Percentiles rank a stretch among this genome's conserved stretches.
These are phyloP conservation scores for Vachellia collinsii DNA, from an alignment of 306 rosid species.

Conservation along the genomic window DNA sequence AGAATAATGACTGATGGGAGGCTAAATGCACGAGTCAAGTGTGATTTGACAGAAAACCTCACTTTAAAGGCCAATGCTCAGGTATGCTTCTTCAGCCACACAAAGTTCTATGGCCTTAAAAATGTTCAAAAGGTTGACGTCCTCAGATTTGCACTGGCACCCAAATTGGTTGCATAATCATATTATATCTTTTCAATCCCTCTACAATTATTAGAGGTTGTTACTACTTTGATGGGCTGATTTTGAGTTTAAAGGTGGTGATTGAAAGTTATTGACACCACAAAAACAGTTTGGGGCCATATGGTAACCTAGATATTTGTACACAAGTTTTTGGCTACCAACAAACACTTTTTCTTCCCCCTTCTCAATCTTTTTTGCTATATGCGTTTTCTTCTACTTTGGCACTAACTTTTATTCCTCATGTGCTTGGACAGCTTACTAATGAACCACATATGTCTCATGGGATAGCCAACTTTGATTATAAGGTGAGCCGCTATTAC, in stretches of 20 bases:
- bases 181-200: conserved; percentile 21
- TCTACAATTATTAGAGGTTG: not conserved
- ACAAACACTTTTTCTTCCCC: not conserved
- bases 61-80: conserved; percentile 90
- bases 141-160: conserved; percentile 2
- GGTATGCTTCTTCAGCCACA: conserved; percentile 46
- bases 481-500: conserved; percentile 64
- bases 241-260: not conserved
- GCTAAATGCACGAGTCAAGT: conserved; percentile 83
- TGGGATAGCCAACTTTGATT: conserved; percentile 89
- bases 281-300: not conserved
- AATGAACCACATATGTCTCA: conserved; percentile 98
- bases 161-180: not conserved
- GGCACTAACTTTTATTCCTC: not conserved
- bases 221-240: conserved; percentile 1
- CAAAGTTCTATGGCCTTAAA: not conserved
- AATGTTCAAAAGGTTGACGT: not conserved
- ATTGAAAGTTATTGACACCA: not conserved
- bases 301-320: not conserved
- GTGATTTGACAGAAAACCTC: conserved; percentile 79
- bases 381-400: not conserved
- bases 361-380: not conserved
- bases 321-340: not conserved
- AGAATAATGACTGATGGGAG: conserved; percentile 92
- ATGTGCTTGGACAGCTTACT: conserved; percentile 64